Percentiles rank a stretch among this genome's conserved stretches.
These are phyloP conservation scores for Zymoseptoria crescenta DNA, from an alignment of 2,329 filamentous ascomycete genomes.

Conservation along the genomic window DNA sequence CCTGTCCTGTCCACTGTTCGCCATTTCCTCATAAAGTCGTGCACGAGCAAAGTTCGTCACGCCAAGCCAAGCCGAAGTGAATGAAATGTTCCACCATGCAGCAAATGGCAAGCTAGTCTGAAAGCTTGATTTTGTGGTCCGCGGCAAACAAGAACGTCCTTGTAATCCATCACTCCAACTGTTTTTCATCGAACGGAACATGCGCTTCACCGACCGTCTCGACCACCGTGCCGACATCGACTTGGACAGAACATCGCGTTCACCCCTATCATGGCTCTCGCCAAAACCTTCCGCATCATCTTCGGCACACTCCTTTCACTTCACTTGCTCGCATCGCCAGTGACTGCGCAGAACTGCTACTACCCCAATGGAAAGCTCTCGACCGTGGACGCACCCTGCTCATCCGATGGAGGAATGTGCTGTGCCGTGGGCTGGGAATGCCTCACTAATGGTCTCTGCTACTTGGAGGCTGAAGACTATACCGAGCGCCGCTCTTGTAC, in stretches of 20 bases:
- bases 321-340: conserved; percentile 5
- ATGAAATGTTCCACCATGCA: background rate
- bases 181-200: background rate
- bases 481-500: conserved; percentile 31
- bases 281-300: background rate
- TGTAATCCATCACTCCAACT: background rate
- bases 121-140: background rate
- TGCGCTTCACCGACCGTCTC: background rate
- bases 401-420: conserved; percentile 21
- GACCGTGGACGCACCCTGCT: conserved; percentile 21
- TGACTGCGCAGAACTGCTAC: conserved; percentile 27
- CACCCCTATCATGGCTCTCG: background rate
- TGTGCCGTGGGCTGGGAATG: conserved; percentile 31
- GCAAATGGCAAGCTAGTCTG: background rate
- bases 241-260: background rate
- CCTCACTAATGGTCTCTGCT: conserved; percentile 29
- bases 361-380: conserved; percentile 29
- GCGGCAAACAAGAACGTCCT: conserved; percentile 1
- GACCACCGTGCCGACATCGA: background rate
- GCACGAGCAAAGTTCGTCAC: background rate
- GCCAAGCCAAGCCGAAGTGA: background rate
- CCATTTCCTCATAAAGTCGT: conserved; percentile 1
- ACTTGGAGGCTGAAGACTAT: conserved; percentile 16
- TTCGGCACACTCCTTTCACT: conserved; percentile 4
- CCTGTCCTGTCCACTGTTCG: background rate